Base-by-base conservation (phyloP, 345 rosid genomes). In the Gossypium herbaceum region DNA sequence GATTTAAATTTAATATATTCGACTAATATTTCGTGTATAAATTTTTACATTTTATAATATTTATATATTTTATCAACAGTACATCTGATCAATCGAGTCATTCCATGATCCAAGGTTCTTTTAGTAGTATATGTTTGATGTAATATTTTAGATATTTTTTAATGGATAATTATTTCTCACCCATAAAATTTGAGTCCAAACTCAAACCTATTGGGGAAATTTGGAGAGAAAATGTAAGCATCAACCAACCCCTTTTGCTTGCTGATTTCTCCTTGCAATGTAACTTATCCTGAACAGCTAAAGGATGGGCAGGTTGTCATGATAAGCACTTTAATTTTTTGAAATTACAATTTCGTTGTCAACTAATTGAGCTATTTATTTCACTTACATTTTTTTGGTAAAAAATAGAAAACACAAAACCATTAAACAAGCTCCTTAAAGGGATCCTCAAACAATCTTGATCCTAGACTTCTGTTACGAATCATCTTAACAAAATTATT, bases 201-300 rank as follows among this genome's bases (percentile, higher is more conserved):
- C 76, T 34, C 41, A 34, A 34, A 34, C 1, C 41, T 1, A 5
- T 34, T 34, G 41, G 41, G 52, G 67, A 75, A 78, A 34, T 29
- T 64, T 69, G 54, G 82, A 80, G 60, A 72, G 79, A 68, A 67
- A 52, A 68, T 48, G 82, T 58, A 50, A 54, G 43, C 64, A 68
- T 81, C 51, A 71, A 70, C 63, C 34, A 20, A 50, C 60, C 57
- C 65, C 10, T 50, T 68, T 3, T 25, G 59, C 58, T 68, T 50
- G 16, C 44, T 16, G 58, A 44, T 73, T 69, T 27, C 1, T 4
- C 20, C 52, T 63, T 55, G 59, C 58, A n/a, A 39, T 27, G 60
- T 67, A 72, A 72, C 76, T 68, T 59, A 68, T 75, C 70, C 76
- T 48, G 41, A 8, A 68, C 72, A 13, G 52, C 13, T 72, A 27